Base-by-base conservation (phyloP, 2,329 filamentous ascomycete genomes). In the Achaetomium macrosporum region DNA sequence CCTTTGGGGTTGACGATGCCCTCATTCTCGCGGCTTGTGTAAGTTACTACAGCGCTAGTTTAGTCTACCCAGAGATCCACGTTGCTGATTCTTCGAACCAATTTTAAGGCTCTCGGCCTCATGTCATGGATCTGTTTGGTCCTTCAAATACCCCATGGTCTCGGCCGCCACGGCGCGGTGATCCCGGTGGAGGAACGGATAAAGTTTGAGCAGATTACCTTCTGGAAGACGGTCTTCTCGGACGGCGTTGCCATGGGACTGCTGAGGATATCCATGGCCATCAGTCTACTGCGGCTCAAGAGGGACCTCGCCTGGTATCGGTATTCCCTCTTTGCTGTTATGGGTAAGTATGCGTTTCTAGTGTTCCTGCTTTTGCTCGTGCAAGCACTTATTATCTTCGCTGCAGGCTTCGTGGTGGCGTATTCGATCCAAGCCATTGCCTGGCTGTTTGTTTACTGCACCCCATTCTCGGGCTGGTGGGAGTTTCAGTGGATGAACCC, bases 141-240 rank as follows among this genome's bases (percentile, higher is more conserved):
- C 7, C 51, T 54, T 2, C 51, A 54, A 20, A 42, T 50, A 10
- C 46, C 51, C 2, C 31, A 54, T 15, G 51, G 51, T 15, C 42
- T 54, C 8, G 51, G 51, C 16, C 51, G 51, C 30, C 51, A 54
- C 47, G 47, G 36, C 11, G 7, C 16, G 3, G 51, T 54, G 29
- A 29, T 54, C 3, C 29, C 51, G 10, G n/a, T 39, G 1, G 51
- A 46, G n/a, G 47, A 54, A 8, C 42, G 51, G 11, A 50, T 39
- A 3, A 37, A 41, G 17, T 47, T 54, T 10, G 51, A 54, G 42
- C 20, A 42, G 3, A 54, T 54, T 11, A 37, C 33, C 9, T 54
- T 50, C 47, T 54, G 51, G 51, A 54, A 54, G 47, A 39, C 51
- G n/a, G 42, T 54, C 42, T 50, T 54, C 42, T 54, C 51, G 41